Evolutionary conservation across 768 basidiomycete species (phyloP).

Genomic region (Pulveroboletus sp.): DNA sequence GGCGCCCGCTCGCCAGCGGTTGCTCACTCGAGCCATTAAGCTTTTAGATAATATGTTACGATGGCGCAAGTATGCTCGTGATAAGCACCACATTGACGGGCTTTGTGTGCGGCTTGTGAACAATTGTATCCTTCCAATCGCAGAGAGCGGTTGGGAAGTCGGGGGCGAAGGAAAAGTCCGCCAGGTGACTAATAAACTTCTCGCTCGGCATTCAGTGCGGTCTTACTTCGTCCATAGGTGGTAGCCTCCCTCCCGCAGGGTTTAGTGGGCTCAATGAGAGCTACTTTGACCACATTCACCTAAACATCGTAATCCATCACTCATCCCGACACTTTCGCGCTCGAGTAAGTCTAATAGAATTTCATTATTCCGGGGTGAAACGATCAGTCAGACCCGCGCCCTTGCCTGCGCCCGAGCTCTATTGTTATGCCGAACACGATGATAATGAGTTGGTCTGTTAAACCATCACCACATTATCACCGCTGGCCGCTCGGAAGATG

Average conservation of each 20-base stretch:
- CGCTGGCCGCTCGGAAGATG: conserved; percentile 37
- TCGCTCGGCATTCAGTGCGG: not conserved
- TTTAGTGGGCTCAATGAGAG: conserved; percentile 21
- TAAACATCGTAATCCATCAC: conserved; percentile 12
- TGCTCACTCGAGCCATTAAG: conserved; percentile 64
- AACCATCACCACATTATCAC: conserved; percentile 36
- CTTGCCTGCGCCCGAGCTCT: no score
- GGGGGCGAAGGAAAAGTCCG: conserved; percentile 66
- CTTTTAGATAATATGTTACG: conserved; percentile 66
- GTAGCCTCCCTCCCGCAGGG: conserved; percentile 22
- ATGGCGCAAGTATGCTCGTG: conserved; percentile 73
- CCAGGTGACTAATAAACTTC: conserved; percentile 43
- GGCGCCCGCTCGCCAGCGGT: conserved; percentile 66
- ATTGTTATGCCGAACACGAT: conserved; percentile 26
- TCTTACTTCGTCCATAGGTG: conserved; percentile 19
- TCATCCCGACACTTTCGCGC: not conserved
- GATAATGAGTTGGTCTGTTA: conserved; percentile 37
- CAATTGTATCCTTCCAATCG: conserved; percentile 57
- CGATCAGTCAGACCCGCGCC: conserved; percentile 4
- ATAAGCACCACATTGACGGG: conserved; percentile 51
- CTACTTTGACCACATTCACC: conserved; percentile 10
- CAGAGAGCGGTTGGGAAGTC: conserved; percentile 81
- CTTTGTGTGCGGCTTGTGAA: conserved; percentile 56
- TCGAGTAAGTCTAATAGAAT: conserved; percentile 6
- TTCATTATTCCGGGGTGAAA: not conserved